Percentiles rank a stretch among this genome's conserved stretches.
These are phyloP conservation scores for Agaricus sinodeliciosus DNA, from an alignment of 768 basidiomycete species.

Conservation along the genomic window DNA sequence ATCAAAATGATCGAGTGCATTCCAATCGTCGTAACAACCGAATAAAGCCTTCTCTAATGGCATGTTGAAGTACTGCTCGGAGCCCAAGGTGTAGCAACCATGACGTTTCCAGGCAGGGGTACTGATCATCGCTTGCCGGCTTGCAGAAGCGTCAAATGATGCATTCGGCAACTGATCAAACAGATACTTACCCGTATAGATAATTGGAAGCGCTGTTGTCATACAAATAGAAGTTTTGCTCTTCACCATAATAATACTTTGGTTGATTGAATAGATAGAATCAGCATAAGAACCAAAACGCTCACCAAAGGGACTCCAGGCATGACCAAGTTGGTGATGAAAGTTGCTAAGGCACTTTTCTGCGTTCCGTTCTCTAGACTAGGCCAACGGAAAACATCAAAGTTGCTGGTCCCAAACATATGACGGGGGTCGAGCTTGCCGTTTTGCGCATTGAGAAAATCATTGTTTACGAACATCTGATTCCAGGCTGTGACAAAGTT, in stretches of 20 bases:
- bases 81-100: conserved; percentile 88
- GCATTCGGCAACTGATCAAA: neutral
- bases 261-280: conserved; percentile 2
- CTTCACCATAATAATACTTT: conserved; percentile 85
- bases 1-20: conserved; percentile 91
- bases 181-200: conserved; percentile 64
- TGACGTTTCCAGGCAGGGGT: conserved; percentile 88
- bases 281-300: conserved; percentile 2
- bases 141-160: conserved; percentile 19
- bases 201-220: conserved; percentile 91
- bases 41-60: conserved; percentile 71
- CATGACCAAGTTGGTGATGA: conserved; percentile 75
- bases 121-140: conserved; percentile 88
- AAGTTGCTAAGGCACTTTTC: conserved; percentile 67
- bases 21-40: conserved; percentile 88
- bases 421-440: conserved; percentile 74
- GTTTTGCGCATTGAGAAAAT: conserved; percentile 70
- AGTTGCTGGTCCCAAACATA: conserved; percentile 90
- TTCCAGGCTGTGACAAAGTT: conserved; percentile 93
- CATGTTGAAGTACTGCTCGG: conserved; percentile 92
- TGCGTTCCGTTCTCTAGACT: conserved; percentile 80
- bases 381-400: conserved; percentile 94
- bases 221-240: conserved; percentile 83
- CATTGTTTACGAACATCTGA: conserved; percentile 83
- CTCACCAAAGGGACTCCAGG: conserved; percentile 79